These are phyloP conservation scores for Mucor irregularis DNA, from an alignment of 371 early-diverging fungal species.

Conservation along the genomic window DNA sequence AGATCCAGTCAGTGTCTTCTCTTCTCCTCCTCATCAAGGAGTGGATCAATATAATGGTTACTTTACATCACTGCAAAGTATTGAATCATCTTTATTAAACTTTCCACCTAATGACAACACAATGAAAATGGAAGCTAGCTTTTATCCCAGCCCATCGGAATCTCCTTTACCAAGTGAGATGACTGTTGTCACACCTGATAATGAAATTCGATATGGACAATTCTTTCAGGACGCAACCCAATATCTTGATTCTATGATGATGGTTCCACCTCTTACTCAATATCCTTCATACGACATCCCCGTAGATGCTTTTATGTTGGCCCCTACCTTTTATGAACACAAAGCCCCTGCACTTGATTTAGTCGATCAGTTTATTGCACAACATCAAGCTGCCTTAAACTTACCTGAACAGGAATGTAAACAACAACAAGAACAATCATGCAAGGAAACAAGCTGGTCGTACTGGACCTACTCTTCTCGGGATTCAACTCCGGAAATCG, in stretches of 20 bases:
- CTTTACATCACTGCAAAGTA: slow-evolving; percentile 19
- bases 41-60: slow-evolving; percentile 18
- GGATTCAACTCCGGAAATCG: slow-evolving; percentile 19
- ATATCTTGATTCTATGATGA: slow-evolving; percentile 1
- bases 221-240: slow-evolving; percentile 2
- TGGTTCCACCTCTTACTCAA: slow-evolving; percentile 30
- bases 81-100: slow-evolving; percentile 7
- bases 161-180: slow-evolving; percentile 10
- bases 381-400: slow-evolving; percentile 27
- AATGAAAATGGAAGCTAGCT: slow-evolving; percentile 4
- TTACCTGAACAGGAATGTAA: slow-evolving; percentile 5
- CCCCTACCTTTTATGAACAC: slow-evolving; percentile 5
- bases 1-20: slow-evolving; percentile 2
- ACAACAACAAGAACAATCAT: not conserved
- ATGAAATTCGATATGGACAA: not conserved
- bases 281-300: not conserved
- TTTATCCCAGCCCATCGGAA: slow-evolving; percentile 24
- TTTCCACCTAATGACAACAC: not conserved
- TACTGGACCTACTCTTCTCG: slow-evolving; percentile 20
- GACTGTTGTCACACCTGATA: slow-evolving; percentile 1
- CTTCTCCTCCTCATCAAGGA: slow-evolving; percentile 9
- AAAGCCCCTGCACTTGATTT: slow-evolving; percentile 16
- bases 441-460: slow-evolving; percentile 21
- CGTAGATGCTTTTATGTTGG: slow-evolving; percentile 7
- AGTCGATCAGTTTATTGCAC: slow-evolving; percentile 30